Conservation (phyloP, 2,329 filamentous ascomycete genomes). For the Colletotrichum sublineola region DNA sequence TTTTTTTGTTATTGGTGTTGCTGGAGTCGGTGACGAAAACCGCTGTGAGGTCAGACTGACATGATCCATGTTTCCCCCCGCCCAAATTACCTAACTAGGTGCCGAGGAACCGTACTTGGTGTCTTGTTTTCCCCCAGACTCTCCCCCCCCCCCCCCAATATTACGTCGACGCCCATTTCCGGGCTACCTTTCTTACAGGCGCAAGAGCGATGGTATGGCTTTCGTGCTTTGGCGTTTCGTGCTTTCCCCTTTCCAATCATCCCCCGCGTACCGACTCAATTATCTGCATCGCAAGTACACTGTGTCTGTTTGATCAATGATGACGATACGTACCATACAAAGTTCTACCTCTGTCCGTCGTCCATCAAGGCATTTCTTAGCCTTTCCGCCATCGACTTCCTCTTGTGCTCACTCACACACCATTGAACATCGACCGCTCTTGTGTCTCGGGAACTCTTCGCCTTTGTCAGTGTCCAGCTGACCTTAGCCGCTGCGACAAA, state of each 20-base stretch:
- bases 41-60: constrained; percentile 41
- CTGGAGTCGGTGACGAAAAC: constrained; percentile 9
- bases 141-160: background rate
- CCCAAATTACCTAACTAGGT: constrained; percentile 16
- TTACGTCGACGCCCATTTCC: constrained; percentile 33
- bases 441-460: constrained; percentile 17
- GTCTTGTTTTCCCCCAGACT: constrained; percentile 21
- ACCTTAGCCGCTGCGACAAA: constrained; percentile 41
- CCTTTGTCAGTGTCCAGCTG: constrained; percentile 36
- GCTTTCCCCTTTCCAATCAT: background rate
- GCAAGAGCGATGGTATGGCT: background rate
- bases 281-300: background rate
- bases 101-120: constrained; percentile 38
- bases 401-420: constrained; percentile 1
- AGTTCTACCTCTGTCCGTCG: background rate
- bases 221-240: background rate
- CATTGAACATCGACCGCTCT: constrained; percentile 22
- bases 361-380: constrained; percentile 11
- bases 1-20: background rate
- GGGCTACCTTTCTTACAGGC: background rate
- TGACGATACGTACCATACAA: constrained; percentile 6
- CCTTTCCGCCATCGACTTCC: constrained; percentile 9
- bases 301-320: too few relatives aligned
- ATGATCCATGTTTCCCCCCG: constrained; percentile 32
- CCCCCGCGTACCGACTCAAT: background rate